Evolutionary conservation across 2,329 filamentous ascomycete species (phyloP), one percentile per base, ranked within the genome.

Genomic region (Alternaria gaisen): DNA sequence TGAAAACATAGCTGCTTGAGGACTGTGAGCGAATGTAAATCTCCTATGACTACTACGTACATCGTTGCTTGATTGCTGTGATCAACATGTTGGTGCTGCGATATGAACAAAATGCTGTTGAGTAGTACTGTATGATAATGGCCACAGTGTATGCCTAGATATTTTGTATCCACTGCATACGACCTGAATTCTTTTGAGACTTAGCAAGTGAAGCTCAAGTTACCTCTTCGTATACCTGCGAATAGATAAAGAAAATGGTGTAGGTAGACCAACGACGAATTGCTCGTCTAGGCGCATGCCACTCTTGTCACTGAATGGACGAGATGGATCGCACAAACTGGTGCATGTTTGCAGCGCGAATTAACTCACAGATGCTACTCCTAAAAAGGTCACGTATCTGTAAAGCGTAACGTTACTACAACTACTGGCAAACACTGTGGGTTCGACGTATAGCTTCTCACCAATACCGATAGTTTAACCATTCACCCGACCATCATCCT

Each of bases 291-390:
- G n/a, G 1, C n/a, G n/a, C 11, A 40, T 40, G 10, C n/a, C 4
- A 11, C 38, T 20, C 18, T 3, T 9, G 1, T 40, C n/a, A 20
- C 8, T 9, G 38, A 20, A n/a, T 16, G 14, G 40, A 24, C 11
- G 5, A 16, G 11, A 47, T 3, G 1, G 20, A 22, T 47, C 18
- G 44, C 26, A 18, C 12, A n/a, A 18, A 28, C 1, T 20, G 7
- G 11, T 16, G 22, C 4, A 22, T 16, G 28, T n/a, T 22, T 34
- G 10, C 14, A 22, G 16, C 10, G 12, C 18, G 22, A 34, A 28
- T 8, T 0, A 5, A 16, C 1, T 18, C 18, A 3, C 18, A 24
- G 7, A n/a, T 7, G 5, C 8, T 2, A 9, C 14, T 0, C 14
- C 14, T 18, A 22, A 7, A 18, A 24, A 4, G 20, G 12, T 16